Conservation (phyloP, 257 asterid genomes). For the Schizonepeta tenuifolia region DNA sequence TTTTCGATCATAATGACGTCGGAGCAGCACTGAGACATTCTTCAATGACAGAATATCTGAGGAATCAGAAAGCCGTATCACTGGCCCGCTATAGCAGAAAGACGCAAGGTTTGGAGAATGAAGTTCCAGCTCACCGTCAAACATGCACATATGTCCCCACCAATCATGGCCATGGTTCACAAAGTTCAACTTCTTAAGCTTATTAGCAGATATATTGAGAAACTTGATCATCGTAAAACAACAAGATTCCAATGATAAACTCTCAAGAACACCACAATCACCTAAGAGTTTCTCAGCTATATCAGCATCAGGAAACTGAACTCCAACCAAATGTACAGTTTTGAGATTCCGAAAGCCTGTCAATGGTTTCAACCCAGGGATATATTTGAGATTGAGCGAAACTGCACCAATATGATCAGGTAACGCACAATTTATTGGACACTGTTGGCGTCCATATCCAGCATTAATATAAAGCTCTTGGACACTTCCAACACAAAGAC, state of each 20-base stretch:
- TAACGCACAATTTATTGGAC: background rate
- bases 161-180: constrained; percentile 16
- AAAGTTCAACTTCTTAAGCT: constrained; percentile 34
- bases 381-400: no score
- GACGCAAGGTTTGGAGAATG: constrained; percentile 28
- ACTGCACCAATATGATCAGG: background rate
- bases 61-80: constrained; percentile 10
- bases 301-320: no score
- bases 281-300: no score
- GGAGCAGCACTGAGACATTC: background rate
- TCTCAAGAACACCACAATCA: no score
- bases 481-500: constrained; percentile 19
- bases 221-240: constrained; percentile 1
- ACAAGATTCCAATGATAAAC: no score
- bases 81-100: constrained; percentile 15
- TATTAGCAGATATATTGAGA: constrained; percentile 28
- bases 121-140: constrained; percentile 23
- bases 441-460: background rate
- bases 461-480: constrained; percentile 19
- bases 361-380: no score
- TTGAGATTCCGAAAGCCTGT: no score
- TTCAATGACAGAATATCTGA: constrained; percentile 5
- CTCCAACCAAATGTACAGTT: no score
- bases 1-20: background rate
- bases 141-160: background rate